Conservation (phyloP, 495 filamentous ascomycete genomes). For the Penicillium paxilli region DNA sequence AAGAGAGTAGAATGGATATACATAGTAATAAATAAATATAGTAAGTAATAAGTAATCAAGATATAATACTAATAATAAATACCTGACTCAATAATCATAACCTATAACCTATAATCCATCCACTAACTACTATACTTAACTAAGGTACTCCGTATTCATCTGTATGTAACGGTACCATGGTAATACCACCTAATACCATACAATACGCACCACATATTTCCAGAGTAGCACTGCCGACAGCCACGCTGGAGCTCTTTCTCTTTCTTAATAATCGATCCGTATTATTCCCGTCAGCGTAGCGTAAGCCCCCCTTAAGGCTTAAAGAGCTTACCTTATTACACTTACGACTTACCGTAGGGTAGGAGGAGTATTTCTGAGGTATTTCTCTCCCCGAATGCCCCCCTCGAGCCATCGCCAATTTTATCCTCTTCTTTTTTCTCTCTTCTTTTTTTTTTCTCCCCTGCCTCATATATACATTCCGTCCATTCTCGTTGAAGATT, state of each 20-base stretch:
- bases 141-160: too few relatives aligned
- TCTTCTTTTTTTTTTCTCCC: constrained; percentile 11
- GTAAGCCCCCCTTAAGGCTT: constrained; percentile 11
- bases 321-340: too few relatives aligned
- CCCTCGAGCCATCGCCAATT: constrained; percentile 30
- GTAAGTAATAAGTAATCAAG: too few relatives aligned
- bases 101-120: too few relatives aligned
- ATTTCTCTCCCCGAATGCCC: constrained; percentile 29
- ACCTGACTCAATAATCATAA: too few relatives aligned
- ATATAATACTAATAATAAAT: too few relatives aligned
- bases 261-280: neutral
- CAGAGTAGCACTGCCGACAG: neutral
- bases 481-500: neutral
- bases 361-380: constrained; percentile 5
- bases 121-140: too few relatives aligned
- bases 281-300: neutral
- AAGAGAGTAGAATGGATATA: too few relatives aligned
- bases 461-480: neutral
- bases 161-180: too few relatives aligned
- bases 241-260: neutral
- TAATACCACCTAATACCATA: neutral
- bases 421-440: constrained; percentile 16
- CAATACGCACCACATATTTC: neutral
- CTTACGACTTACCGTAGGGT: too few relatives aligned
- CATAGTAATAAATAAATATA: too few relatives aligned